These are phyloP conservation scores for Rhizopogon roseolus DNA, from an alignment of 768 basidiomycete genomes.

Conservation along the genomic window DNA sequence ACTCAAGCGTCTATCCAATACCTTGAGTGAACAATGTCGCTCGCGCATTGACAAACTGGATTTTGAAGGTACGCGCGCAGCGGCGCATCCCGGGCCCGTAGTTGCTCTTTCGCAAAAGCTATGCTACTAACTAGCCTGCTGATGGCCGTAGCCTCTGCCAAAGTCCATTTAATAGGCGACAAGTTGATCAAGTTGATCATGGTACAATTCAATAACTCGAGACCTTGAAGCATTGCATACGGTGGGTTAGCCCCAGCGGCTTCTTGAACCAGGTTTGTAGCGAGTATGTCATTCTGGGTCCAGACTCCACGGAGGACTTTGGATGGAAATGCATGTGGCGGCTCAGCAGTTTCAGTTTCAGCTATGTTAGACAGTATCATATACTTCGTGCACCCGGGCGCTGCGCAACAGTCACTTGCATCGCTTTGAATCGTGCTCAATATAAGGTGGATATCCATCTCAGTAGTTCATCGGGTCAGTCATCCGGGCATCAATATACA, in stretches of 20 bases:
- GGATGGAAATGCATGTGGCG: background rate
- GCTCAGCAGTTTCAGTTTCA: background rate
- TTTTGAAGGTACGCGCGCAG: too few species aligned
- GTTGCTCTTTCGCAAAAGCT: too few species aligned
- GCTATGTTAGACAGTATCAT: background rate
- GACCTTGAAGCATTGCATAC: background rate
- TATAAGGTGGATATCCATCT: background rate
- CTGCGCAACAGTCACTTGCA: background rate
- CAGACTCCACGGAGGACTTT: too few species aligned
- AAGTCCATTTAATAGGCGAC: too few species aligned
- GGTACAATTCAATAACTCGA: background rate
- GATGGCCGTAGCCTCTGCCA: too few species aligned
- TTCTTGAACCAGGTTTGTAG: background rate
- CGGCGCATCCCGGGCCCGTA: too few species aligned
- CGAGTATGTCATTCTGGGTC: background rate
- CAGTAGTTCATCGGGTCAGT: too few species aligned
- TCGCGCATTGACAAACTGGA: too few species aligned
- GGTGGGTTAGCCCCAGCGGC: background rate
- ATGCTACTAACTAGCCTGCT: too few species aligned
- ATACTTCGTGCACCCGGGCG: background rate
- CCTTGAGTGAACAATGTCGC: too few species aligned
- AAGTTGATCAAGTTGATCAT: too few species aligned
- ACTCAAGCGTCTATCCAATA: too few species aligned
- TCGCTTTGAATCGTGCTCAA: background rate
- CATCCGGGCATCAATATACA: background rate